Base-by-base conservation (phyloP, 169 alveolate genomes). In the Cryptosporidium viatorum region DNA sequence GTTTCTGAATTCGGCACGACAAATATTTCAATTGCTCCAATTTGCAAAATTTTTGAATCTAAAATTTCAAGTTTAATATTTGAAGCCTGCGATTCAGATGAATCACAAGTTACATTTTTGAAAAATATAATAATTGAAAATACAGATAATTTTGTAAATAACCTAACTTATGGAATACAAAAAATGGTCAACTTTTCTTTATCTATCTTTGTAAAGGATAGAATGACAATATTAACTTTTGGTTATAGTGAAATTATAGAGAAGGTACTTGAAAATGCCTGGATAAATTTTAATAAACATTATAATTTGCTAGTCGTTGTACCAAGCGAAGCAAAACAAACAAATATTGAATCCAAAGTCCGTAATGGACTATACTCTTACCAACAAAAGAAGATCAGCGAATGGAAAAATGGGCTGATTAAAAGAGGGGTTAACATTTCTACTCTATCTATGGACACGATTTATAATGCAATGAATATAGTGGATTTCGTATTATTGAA, bases 391-490 rank as follows among this genome's bases (percentile, higher is more conserved):
- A 58, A 80, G 31, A 23, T 80, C 10, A 26, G 8, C 33, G 89
- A 80, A 67, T 80, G 89, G 89, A 65, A 62, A 41, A 50, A 18
- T 8, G 43, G 48, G 33, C 41, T 80, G 29, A 43, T 4, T 29
- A 43, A n/a, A 1, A 62, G 18, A 8, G 89, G 74, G 2, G 26
- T 80, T 62, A 62, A 12, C 43, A 73, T 80, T 62, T 37, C 71
- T 31, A 16, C 45, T 16, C 3, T 80, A 60, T n/a, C 89, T 9
- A 59, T 80, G 18, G 89, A 80, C 29, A 59, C 89, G 18, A 59
- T 80, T 29, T 80, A 80, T 37, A 80, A 80, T 80, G 89, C 75
- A 41, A 80, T 80, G 74, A 80, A 59, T 62, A 31, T 59, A 8
- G 89, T 80, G 21, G 89, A 80, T 9, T 80, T 80, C 45, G 89